These are phyloP conservation scores for Fusarium sp. DNA, from an alignment of 2,329 filamentous ascomycete species.

Conservation along the genomic window DNA sequence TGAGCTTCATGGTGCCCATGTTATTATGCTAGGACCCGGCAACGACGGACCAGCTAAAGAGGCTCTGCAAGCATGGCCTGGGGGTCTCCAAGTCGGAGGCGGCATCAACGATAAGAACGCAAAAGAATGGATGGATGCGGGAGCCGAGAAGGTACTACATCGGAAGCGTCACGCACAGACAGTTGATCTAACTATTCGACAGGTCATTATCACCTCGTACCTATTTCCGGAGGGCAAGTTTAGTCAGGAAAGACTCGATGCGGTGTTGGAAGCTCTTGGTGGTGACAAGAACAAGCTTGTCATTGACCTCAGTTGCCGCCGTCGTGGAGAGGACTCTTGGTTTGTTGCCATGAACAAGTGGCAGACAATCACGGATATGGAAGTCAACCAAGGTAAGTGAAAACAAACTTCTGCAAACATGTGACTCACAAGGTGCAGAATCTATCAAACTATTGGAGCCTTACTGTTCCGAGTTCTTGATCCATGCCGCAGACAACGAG, in stretches of 20 bases:
- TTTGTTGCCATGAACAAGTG: slow-evolving; percentile 99
- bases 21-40: slow-evolving; percentile 94
- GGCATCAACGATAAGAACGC: slow-evolving; percentile 91
- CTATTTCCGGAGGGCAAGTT: slow-evolving; percentile 89
- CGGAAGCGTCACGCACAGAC: neutral
- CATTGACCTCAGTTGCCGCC: slow-evolving; percentile 92
- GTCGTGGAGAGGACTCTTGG: slow-evolving; percentile 78
- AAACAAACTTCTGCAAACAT: neutral
- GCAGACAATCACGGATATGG: slow-evolving; percentile 98
- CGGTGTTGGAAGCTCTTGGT: slow-evolving; percentile 77
- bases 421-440: slow-evolving; percentile 61
- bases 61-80: slow-evolving; percentile 81
- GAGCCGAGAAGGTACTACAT: slow-evolving; percentile 82
- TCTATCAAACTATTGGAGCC: slow-evolving; percentile 85
- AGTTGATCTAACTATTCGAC: slow-evolving; percentile 47
- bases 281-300: slow-evolving; percentile 85
- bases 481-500: slow-evolving; percentile 97
- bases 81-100: slow-evolving; percentile 88
- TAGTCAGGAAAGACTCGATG: slow-evolving; percentile 78
- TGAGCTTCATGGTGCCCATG: slow-evolving; percentile 81
- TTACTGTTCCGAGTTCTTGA: slow-evolving; percentile 95
- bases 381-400: slow-evolving; percentile 80
- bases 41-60: slow-evolving; percentile 84
- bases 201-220: slow-evolving; percentile 97
- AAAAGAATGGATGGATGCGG: slow-evolving; percentile 83